Evolutionary conservation across 2,329 filamentous ascomycete genomes (phyloP).

Genomic region (Xylaria digitata): DNA sequence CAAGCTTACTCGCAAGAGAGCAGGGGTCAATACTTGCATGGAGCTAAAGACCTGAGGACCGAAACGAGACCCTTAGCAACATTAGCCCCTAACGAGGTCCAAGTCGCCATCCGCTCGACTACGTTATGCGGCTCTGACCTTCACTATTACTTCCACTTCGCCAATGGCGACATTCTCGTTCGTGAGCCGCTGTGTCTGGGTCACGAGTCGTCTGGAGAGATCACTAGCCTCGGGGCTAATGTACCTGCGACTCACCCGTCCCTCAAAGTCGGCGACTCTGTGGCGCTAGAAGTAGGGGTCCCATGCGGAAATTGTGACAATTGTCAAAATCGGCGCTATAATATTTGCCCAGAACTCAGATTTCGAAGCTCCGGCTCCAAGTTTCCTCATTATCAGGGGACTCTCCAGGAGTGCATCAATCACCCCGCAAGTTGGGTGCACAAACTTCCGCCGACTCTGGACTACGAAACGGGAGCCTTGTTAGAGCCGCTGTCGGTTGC

Average conservation of each 20-base stretch:
- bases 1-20: slow-evolving; percentile 6
- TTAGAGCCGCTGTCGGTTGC: slow-evolving; percentile 18
- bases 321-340: slow-evolving; percentile 17
- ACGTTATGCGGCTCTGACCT: slow-evolving; percentile 19
- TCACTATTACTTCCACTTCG: slow-evolving; percentile 22
- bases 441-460: slow-evolving; percentile 5
- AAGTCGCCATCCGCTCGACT: slow-evolving; percentile 14
- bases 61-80: slow-evolving; percentile 1
- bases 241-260: neutral
- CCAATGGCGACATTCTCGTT: slow-evolving; percentile 16
- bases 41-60: neutral
- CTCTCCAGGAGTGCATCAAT: slow-evolving; percentile 17
- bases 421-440: slow-evolving; percentile 15
- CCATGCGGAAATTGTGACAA: slow-evolving; percentile 12
- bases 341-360: slow-evolving; percentile 4
- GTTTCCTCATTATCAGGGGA: slow-evolving; percentile 21
- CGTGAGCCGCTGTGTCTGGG: slow-evolving; percentile 13
- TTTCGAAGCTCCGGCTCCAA: slow-evolving; percentile 13
- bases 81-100: slow-evolving; percentile 9
- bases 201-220: slow-evolving; percentile 12
- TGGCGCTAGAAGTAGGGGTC: slow-evolving; percentile 12
- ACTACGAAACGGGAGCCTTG: slow-evolving; percentile 13
- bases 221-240: neutral
- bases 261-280: slow-evolving; percentile 4
- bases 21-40: slow-evolving; percentile 13